Evolutionary conservation across 345 rosid species (phyloP).

Genomic region (Populus davidiana): DNA sequence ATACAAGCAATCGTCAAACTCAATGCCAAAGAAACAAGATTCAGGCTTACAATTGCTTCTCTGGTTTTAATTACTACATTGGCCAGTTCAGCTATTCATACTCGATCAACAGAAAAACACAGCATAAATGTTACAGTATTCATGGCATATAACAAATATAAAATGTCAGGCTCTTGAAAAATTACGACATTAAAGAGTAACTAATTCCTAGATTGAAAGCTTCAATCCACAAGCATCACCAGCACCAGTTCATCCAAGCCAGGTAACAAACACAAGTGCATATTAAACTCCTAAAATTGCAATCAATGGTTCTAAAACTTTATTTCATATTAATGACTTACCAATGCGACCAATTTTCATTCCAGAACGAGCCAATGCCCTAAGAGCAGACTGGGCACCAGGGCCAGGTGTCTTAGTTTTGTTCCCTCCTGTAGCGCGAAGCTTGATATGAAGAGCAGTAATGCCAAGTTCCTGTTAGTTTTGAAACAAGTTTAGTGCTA

Average conservation of each 20-base stretch:
- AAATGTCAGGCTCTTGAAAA: neutral
- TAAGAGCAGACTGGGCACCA: slow-evolving; percentile 85
- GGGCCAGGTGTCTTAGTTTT: slow-evolving; percentile 87
- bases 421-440: slow-evolving; percentile 85
- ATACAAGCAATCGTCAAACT: neutral
- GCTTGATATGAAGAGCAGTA: slow-evolving; percentile 78
- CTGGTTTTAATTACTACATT: neutral
- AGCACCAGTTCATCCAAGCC: neutral
- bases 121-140: too few species aligned
- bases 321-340: slow-evolving; percentile 7
- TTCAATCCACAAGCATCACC: neutral
- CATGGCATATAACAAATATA: neutral
- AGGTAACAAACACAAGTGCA: neutral
- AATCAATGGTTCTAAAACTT: neutral
- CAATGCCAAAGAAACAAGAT: neutral
- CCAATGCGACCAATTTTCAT: slow-evolving; percentile 95
- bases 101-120: neutral
- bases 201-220: neutral
- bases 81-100: neutral
- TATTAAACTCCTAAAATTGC: neutral
- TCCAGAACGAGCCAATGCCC: slow-evolving; percentile 96
- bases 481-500: neutral
- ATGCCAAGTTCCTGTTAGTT: slow-evolving; percentile 69
- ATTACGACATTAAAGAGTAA: too few species aligned
- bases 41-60: neutral